These are phyloP conservation scores for Cryptococcus jaspeensis DNA, from an alignment of 1,284 basidiomycete species.

Conservation along the genomic window DNA sequence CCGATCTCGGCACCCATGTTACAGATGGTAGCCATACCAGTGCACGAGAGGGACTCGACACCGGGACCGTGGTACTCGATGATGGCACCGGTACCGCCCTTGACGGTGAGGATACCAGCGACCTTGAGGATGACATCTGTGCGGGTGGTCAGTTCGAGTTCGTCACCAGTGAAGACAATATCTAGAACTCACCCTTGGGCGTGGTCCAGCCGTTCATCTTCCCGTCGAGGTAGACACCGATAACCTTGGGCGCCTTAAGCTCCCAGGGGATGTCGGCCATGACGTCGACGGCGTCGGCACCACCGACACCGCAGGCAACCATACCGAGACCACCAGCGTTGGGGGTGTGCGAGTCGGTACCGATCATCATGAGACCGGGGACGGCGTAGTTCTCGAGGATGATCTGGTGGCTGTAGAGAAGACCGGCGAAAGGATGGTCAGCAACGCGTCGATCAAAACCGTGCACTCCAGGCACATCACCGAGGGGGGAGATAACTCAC, in stretches of 20 bases:
- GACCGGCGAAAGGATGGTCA: neutral
- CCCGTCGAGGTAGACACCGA: constrained; percentile 89
- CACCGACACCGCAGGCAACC: constrained; percentile 97
- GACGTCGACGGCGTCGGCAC: constrained; percentile 97
- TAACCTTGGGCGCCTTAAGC: constrained; percentile 86
- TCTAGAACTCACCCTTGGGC: constrained; percentile 74
- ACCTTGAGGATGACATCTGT: constrained; percentile 95
- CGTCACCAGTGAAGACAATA: constrained; percentile 1
- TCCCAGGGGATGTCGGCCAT: constrained; percentile 99
- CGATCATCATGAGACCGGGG: constrained; percentile 60
- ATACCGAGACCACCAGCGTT: constrained; percentile 98
- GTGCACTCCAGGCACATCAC: no score
- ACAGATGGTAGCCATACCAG: constrained; percentile 96
- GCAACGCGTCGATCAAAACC: neutral
- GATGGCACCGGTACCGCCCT: constrained; percentile 95
- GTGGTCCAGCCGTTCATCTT: constrained; percentile 89
- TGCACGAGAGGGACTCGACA: constrained; percentile 94
- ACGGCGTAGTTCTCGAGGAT: constrained; percentile 97
- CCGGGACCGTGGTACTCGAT: constrained; percentile 93
- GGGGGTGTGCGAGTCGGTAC: constrained; percentile 91
- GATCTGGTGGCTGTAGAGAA: constrained; percentile 70
- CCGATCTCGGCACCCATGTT: constrained; percentile 99
- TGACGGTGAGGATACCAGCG: constrained; percentile 94
- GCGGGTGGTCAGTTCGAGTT: constrained; percentile 1
- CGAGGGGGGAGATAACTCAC: constrained; percentile 16